phyloP scores from a whole-genome alignment of 2,329 filamentous ascomycete species.

The Alternaria brassicicola region DNA sequence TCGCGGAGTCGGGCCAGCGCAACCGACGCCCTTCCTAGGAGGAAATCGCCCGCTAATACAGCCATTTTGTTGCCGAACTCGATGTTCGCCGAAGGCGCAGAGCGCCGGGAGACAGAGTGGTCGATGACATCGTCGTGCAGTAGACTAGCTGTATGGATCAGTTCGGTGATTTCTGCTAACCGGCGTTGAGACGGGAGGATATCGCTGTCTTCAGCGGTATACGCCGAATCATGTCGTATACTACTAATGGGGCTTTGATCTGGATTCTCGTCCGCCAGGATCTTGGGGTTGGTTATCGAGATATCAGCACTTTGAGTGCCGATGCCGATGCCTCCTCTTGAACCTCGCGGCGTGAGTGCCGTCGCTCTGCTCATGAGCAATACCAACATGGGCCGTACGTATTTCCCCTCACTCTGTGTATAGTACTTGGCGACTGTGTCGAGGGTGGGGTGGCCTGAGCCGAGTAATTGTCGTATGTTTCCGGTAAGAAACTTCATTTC shows the following conservation, averaged over 20 bases:
- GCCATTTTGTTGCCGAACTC: constrained; percentile 99
- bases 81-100: constrained; percentile 85
- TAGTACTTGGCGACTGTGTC: constrained; percentile 98
- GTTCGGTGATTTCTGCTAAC: constrained; percentile 93
- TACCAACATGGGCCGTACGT: constrained; percentile 91
- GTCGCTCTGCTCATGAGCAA: constrained; percentile 96
- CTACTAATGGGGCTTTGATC: constrained; percentile 57
- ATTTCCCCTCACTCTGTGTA: constrained; percentile 94
- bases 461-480: constrained; percentile 90
- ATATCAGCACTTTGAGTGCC: constrained; percentile 57
- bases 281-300: constrained; percentile 63
- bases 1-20: constrained; percentile 88
- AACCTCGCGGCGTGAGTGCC: constrained; percentile 71
- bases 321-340: constrained; percentile 25
- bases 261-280: constrained; percentile 82
- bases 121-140: constrained; percentile 99
- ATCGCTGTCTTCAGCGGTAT: constrained; percentile 59
- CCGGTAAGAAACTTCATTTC: constrained; percentile 96
- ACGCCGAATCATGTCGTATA: constrained; percentile 56
- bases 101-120: constrained; percentile 82
- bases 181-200: constrained; percentile 93
- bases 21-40: constrained; percentile 90
- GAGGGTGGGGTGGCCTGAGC: constrained; percentile 90
- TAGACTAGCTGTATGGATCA: constrained; percentile 95
- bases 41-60: constrained; percentile 94